Percentiles rank a stretch among this genome's conserved stretches.
Evolutionary conservation across 225 moss, liverwort and hornwort species (phyloP).

Genomic region (Sphagnum tenellum): DNA sequence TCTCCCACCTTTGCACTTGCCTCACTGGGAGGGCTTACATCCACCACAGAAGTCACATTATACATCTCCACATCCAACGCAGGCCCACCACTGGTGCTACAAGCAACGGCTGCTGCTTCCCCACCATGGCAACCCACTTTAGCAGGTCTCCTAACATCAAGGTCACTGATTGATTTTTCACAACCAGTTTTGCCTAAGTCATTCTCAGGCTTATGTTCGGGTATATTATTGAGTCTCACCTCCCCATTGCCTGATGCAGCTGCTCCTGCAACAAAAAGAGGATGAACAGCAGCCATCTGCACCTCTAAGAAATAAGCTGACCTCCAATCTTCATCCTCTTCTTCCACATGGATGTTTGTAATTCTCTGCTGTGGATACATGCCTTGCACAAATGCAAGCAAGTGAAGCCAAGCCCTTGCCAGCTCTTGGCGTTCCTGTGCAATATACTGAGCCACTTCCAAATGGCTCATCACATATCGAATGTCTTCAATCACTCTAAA

Average conservation of each 20-base stretch:
- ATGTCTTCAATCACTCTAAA: slow-evolving; percentile 67
- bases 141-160: slow-evolving; percentile 32
- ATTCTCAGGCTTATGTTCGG: slow-evolving; percentile 18
- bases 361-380: slow-evolving; percentile 76
- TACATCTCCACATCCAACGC: slow-evolving; percentile 71
- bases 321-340: slow-evolving; percentile 73
- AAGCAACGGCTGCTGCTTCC: slow-evolving; percentile 29
- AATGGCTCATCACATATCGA: slow-evolving; percentile 80
- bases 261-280: slow-evolving; percentile 74
- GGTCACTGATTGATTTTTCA: slow-evolving; percentile 16
- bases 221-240: slow-evolving; percentile 22
- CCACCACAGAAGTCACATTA: slow-evolving; percentile 40
- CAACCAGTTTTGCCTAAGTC: slow-evolving; percentile 12
- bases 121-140: slow-evolving; percentile 38
- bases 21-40: slow-evolving; percentile 20
- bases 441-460: slow-evolving; percentile 76
- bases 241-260: slow-evolving; percentile 30
- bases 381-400: slow-evolving; percentile 84
- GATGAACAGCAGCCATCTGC: slow-evolving; percentile 71
- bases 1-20: slow-evolving; percentile 17
- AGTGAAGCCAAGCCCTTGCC: slow-evolving; percentile 67
- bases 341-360: slow-evolving; percentile 73
- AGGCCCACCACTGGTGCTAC: slow-evolving; percentile 19
- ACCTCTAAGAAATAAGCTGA: slow-evolving; percentile 59
- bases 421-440: slow-evolving; percentile 63